Percentiles rank a stretch among this genome's conserved stretches.
Conservation (phyloP, 495 filamentous ascomycete species). For the Aspergillus homomorphus region DNA sequence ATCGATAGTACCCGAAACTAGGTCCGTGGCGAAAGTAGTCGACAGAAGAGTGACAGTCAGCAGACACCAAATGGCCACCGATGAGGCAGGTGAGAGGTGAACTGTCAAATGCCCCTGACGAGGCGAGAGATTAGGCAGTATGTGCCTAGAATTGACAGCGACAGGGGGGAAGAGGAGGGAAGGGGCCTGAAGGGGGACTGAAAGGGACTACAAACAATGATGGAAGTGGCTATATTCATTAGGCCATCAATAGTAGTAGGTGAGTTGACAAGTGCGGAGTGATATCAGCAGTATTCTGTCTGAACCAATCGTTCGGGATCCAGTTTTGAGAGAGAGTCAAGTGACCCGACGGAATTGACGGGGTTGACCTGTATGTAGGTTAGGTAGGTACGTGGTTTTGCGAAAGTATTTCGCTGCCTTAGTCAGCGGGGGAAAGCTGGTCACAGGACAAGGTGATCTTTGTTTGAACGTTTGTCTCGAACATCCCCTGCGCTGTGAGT, state of each 20-base stretch:
- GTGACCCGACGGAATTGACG: slow-evolving; percentile 19
- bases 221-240: slow-evolving; percentile 4
- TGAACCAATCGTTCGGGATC: slow-evolving; percentile 21
- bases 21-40: slow-evolving; percentile 25
- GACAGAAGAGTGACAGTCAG: slow-evolving; percentile 18
- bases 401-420: slow-evolving; percentile 4
- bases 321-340: slow-evolving; percentile 25
- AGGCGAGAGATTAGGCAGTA: slow-evolving; percentile 4
- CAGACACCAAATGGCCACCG: slow-evolving; percentile 12
- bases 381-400: background rate
- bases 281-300: slow-evolving; percentile 17
- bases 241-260: slow-evolving; percentile 6
- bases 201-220: background rate
- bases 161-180: background rate
- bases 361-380: slow-evolving; percentile 8
- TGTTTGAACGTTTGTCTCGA: slow-evolving; percentile 24
- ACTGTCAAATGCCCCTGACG: slow-evolving; percentile 7
- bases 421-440: slow-evolving; percentile 20
- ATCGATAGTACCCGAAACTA: slow-evolving; percentile 16
- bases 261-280: slow-evolving; percentile 14
- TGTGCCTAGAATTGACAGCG: slow-evolving; percentile 6
- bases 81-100: slow-evolving; percentile 5
- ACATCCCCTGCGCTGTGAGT: slow-evolving; percentile 1
- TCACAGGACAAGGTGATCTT: slow-evolving; percentile 28
- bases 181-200: background rate